phyloP scores from a whole-genome alignment of 495 filamentous ascomycete species.

The Bathelium albidoporum region DNA sequence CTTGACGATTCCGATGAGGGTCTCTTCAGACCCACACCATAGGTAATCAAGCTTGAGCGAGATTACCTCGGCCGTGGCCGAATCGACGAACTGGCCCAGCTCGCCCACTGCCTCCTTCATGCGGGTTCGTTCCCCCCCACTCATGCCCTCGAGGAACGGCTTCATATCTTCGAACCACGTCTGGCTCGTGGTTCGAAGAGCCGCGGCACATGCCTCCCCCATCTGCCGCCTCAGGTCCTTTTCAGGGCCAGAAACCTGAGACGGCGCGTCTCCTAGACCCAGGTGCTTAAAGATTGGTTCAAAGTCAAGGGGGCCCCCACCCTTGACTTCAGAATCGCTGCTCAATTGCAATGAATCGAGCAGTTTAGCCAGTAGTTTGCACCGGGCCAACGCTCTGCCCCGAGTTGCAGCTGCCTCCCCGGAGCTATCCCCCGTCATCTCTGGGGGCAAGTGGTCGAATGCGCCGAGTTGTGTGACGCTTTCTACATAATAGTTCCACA shows the following conservation, averaged over 20 bases:
- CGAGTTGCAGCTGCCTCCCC: not conserved
- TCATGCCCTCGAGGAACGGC: not conserved
- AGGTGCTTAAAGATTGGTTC: not conserved
- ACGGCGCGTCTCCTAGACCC: not conserved
- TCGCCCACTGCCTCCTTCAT: not conserved
- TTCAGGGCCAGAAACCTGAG: not conserved
- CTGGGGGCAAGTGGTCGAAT: not conserved
- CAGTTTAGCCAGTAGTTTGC: not conserved
- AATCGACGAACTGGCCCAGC: not conserved
- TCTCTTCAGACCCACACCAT: not conserved
- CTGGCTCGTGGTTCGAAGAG: not conserved
- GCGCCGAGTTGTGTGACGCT: not conserved
- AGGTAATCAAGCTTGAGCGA: constrained; percentile 1
- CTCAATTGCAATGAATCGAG: not conserved
- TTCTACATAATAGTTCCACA: not conserved
- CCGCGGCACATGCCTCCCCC: not conserved
- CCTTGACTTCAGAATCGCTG: not conserved
- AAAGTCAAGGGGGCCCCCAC: not conserved
- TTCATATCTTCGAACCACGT: constrained; percentile 1
- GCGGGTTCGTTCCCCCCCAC: not conserved
- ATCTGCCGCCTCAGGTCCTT: not conserved
- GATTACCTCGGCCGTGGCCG: not conserved
- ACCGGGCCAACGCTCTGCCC: not conserved
- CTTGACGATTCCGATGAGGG: not conserved
- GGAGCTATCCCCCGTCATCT: not conserved